Evolutionary conservation across 768 basidiomycete genomes (phyloP).

Genomic region (Boletus pseudopeckii): DNA sequence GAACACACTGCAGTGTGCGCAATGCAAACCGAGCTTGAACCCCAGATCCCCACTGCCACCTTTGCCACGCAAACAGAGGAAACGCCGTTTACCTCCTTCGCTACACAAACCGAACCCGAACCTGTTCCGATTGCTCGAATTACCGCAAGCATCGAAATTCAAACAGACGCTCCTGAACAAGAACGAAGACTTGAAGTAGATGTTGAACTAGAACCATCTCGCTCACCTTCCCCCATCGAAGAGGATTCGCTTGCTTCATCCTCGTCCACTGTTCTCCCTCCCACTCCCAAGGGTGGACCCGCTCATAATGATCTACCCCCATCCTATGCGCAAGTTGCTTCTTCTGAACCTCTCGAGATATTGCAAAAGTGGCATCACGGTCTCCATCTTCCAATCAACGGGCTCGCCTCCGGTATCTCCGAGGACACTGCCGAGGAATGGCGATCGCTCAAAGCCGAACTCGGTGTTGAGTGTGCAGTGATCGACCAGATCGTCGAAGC

Average conservation of each 20-base stretch:
- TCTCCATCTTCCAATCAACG: slow-evolving; percentile 42
- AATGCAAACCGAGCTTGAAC: slow-evolving; percentile 63
- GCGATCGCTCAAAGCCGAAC: slow-evolving; percentile 74
- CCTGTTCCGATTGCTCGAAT: slow-evolving; percentile 27
- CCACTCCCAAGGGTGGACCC: slow-evolving; percentile 57
- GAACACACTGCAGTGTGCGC: slow-evolving; percentile 45
- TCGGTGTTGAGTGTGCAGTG: slow-evolving; percentile 72
- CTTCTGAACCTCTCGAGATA: slow-evolving; percentile 50
- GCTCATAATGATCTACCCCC: slow-evolving; percentile 59
- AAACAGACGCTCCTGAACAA: slow-evolving; percentile 48
- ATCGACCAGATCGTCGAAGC: slow-evolving; percentile 67
- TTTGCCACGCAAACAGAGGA: slow-evolving; percentile 59
- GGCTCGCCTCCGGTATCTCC: slow-evolving; percentile 53
- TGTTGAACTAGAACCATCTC: slow-evolving; percentile 29
- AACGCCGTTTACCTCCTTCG: slow-evolving; percentile 19
- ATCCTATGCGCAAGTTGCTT: slow-evolving; percentile 62
- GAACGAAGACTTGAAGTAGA: slow-evolving; percentile 38
- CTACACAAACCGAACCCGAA: slow-evolving; percentile 40
- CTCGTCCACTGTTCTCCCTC: slow-evolving; percentile 67
- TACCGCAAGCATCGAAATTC: slow-evolving; percentile 55
- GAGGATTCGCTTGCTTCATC: slow-evolving; percentile 67
- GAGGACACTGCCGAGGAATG: slow-evolving; percentile 71
- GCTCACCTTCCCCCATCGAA: slow-evolving; percentile 43
- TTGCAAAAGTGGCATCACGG: slow-evolving; percentile 74
- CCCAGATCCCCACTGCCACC: slow-evolving; percentile 43